Percentiles rank a stretch among this genome's conserved stretches.
Evolutionary conservation across 805 yeast genomes (phyloP).

Genomic region (Kazachstania viticola): DNA sequence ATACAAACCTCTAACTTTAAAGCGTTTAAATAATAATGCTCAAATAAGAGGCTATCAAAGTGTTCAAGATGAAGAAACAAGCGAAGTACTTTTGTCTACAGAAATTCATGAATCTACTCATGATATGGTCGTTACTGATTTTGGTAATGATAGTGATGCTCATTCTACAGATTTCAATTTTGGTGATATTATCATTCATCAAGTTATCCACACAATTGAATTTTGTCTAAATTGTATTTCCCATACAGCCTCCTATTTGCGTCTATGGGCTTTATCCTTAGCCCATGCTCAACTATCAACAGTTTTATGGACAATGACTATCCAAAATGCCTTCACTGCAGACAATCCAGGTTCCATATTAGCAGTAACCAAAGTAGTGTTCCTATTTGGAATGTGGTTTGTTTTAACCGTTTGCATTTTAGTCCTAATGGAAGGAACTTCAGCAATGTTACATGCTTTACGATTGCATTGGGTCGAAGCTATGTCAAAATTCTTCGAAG

Average conservation of each 20-base stretch:
- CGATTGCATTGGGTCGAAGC: constrained; percentile 99
- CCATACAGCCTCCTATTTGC: constrained; percentile 94
- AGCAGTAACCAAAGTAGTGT: constrained; percentile 66
- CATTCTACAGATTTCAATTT: constrained; percentile 50
- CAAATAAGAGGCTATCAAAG: constrained; percentile 32
- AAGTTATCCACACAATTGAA: constrained; percentile 94
- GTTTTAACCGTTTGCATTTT: constrained; percentile 79
- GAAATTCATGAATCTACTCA: constrained; percentile 30
- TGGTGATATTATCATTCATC: constrained; percentile 94
- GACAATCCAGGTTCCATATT: constrained; percentile 35
- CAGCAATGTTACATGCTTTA: constrained; percentile 97
- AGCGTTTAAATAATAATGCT: constrained; percentile 38
- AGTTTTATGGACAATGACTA: constrained; percentile 96
- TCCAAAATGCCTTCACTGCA: constrained; percentile 60
- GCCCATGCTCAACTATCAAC: constrained; percentile 94
- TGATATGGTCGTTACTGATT: constrained; percentile 33
- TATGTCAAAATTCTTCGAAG: constrained; percentile 95
- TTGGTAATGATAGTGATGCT: constrained; percentile 21
- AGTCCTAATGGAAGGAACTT: constrained; percentile 96
- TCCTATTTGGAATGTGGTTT: constrained; percentile 92
- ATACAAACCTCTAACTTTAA: constrained; percentile 68
- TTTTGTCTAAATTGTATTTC: constrained; percentile 94
- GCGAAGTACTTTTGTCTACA: constrained; percentile 16
- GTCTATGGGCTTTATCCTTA: constrained; percentile 93
- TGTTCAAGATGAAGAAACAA: constrained; percentile 23